phyloP scores from a whole-genome alignment of 805 yeast species.

The Teunomyces cretensis region DNA sequence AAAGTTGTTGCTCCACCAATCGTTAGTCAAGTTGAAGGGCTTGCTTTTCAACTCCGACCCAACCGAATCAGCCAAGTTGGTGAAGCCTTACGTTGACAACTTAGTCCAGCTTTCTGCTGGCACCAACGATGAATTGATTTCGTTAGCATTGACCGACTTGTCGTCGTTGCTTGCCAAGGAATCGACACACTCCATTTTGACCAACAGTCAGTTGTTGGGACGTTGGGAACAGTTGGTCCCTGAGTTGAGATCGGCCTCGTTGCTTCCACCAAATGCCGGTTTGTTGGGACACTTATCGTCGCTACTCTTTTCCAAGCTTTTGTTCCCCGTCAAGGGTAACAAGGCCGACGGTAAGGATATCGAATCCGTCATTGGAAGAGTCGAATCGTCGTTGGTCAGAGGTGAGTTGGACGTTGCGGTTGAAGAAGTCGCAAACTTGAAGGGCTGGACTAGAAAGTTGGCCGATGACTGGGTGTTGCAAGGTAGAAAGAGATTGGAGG shows the following conservation, averaged over 20 bases:
- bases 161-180: constrained; percentile 34
- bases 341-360: constrained; percentile 77
- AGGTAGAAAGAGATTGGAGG: constrained; percentile 86
- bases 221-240: constrained; percentile 81
- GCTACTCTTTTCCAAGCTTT: constrained; percentile 66
- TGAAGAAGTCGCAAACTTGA: constrained; percentile 83
- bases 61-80: constrained; percentile 23
- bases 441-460: constrained; percentile 89
- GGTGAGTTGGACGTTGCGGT: constrained; percentile 86
- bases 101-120: constrained; percentile 21
- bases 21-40: constrained; percentile 33
- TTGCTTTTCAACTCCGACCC: constrained; percentile 23
- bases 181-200: constrained; percentile 56
- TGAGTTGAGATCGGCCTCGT: constrained; percentile 83
- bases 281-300: constrained; percentile 89
- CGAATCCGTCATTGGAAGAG: constrained; percentile 86
- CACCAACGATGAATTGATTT: constrained; percentile 34
- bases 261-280: constrained; percentile 95
- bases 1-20: constrained; percentile 30
- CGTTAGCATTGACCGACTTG: constrained; percentile 33
- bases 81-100: constrained; percentile 40
- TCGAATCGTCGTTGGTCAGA: constrained; percentile 67
- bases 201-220: constrained; percentile 72
- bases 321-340: constrained; percentile 75
- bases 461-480: constrained; percentile 91